A percentile compares a stretch with the other conserved stretches of the same genome.
phyloP scores from a whole-genome alignment of 2,329 filamentous ascomycete genomes.

The Curvularia verruculosa region DNA sequence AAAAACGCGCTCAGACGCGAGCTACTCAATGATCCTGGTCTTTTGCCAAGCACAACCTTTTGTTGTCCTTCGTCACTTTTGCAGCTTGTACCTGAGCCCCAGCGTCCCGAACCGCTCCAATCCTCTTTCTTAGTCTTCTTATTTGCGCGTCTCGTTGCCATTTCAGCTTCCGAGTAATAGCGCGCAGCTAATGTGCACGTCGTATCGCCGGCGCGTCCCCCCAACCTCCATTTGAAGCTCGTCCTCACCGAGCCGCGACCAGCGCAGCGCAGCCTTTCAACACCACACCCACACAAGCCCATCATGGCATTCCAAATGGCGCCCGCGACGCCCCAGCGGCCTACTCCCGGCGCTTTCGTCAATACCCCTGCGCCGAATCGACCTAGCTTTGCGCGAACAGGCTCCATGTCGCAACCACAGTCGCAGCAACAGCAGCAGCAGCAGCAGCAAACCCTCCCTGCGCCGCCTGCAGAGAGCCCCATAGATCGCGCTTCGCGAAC shows the following conservation, averaged over 20 bases:
- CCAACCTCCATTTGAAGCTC: constrained; percentile 36
- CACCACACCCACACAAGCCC: constrained; percentile 12
- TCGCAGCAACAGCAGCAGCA: constrained; percentile 19
- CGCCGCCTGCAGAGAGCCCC: constrained; percentile 56
- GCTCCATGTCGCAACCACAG: constrained; percentile 36
- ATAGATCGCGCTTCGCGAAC: constrained; percentile 81
- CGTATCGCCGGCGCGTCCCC: constrained; percentile 36
- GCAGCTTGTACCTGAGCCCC: constrained; percentile 27
- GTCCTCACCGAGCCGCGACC: constrained; percentile 30
- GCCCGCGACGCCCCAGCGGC: constrained; percentile 66
- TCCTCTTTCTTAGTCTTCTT: constrained; percentile 21
- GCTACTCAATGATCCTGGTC: constrained; percentile 25
- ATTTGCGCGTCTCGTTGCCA: constrained; percentile 24
- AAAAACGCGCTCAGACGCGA: constrained; percentile 26
- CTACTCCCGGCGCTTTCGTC: constrained; percentile 76
- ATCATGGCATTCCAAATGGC: constrained; percentile 41
- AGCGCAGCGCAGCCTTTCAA: constrained; percentile 22
- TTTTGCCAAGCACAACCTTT: constrained; percentile 31
- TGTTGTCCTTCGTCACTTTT: constrained; percentile 37
- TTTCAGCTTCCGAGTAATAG: constrained; percentile 16
- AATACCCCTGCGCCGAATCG: constrained; percentile 69
- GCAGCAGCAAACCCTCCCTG: constrained; percentile 32
- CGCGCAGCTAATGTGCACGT: constrained; percentile 39
- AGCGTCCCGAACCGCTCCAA: constrained; percentile 38
- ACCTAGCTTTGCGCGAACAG: constrained; percentile 33